Evolutionary conservation across 495 filamentous ascomycete species (phyloP).

Genomic region (Amniculicola lignicola): DNA sequence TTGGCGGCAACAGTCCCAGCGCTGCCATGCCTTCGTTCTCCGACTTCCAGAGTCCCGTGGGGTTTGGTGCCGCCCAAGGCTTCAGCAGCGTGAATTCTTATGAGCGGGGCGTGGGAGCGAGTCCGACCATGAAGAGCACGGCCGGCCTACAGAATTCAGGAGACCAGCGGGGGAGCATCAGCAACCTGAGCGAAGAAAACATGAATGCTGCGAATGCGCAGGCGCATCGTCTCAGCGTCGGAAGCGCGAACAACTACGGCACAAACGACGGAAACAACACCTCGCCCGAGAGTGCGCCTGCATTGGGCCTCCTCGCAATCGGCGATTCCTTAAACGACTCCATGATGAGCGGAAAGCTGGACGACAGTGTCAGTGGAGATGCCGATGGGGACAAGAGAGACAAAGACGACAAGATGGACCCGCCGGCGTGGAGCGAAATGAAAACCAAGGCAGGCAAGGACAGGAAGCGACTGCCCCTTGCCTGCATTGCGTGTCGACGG

Average conservation of each 20-base stretch:
- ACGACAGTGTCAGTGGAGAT: slow-evolving; percentile 25
- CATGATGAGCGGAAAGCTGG: slow-evolving; percentile 20
- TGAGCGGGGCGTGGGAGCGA: slow-evolving; percentile 7
- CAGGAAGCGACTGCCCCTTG: slow-evolving; percentile 85
- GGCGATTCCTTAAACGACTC: slow-evolving; percentile 22
- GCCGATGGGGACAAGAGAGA: slow-evolving; percentile 44
- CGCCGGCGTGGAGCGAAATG: slow-evolving; percentile 86
- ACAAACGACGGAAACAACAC: slow-evolving; percentile 29
- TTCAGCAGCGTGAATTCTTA: slow-evolving; percentile 17
- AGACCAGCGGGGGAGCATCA: slow-evolving; percentile 23
- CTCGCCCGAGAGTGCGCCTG: slow-evolving; percentile 27
- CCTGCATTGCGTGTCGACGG: slow-evolving; percentile 91
- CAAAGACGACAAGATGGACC: slow-evolving; percentile 54
- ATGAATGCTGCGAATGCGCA: slow-evolving; percentile 18
- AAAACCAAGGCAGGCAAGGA: slow-evolving; percentile 99
- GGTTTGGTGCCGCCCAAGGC: background rate
- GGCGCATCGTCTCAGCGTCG: slow-evolving; percentile 31
- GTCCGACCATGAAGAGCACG: slow-evolving; percentile 20
- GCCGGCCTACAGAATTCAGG: too few species aligned
- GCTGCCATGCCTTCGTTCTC: slow-evolving; percentile 27
- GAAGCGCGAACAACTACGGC: slow-evolving; percentile 19
- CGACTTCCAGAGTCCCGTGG: slow-evolving; percentile 21
- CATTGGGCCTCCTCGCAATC: slow-evolving; percentile 18
- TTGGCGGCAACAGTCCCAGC: slow-evolving; percentile 12
- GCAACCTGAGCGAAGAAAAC: slow-evolving; percentile 26